Base-by-base conservation (phyloP, 1,284 basidiomycete species). In the Schizophyllum amplum region DNA sequence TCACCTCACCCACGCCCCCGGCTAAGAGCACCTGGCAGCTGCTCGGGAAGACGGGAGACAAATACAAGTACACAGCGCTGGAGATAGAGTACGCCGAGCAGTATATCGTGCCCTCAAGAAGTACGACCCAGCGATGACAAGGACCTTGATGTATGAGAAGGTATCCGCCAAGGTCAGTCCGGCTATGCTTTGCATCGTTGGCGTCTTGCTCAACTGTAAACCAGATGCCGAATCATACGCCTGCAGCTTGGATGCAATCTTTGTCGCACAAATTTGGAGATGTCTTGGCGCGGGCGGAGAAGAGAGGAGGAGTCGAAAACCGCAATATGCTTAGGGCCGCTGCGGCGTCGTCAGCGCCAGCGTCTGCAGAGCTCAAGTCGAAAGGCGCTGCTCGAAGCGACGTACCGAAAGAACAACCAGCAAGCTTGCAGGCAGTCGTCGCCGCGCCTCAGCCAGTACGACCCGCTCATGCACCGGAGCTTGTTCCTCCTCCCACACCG, bases 1-100 rank as follows among this genome's bases (percentile, higher is more conserved):
- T 59, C 60, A 27, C 65, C 67, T 52, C 74, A 76, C 5, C 77
- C 77, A 2, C 72, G 77, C 1, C 80, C 81, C 75, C 77, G 1
- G 68, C 75, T n/a, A 68, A 68, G 55, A 50, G 67, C 58, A 61
- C 68, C 54, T 65, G 72, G 58, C 49, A 59, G 48, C 22, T 64
- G 53, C 56, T 58, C 53, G 33, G 17, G 13, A 53, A 56, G 55
- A 48, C 27, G 51, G 71, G 72, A 47, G 46, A 51, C 15, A 72
- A 62, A 54, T 75, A 75, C 57, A 59, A 66, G 7, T 85, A 75
- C 62, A 76, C 82, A 5, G 64, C 71, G 33, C 69, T 67, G 23
- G 82, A 85, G 57, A 61, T 66, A 5, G 70, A 74, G 23, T 85
- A 80, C 59, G 67, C 69, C 24, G 52, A 64, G 50, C 58, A 56